Base-by-base conservation (phyloP, 345 rosid genomes). In the Eucalyptus leucophloia region DNA sequence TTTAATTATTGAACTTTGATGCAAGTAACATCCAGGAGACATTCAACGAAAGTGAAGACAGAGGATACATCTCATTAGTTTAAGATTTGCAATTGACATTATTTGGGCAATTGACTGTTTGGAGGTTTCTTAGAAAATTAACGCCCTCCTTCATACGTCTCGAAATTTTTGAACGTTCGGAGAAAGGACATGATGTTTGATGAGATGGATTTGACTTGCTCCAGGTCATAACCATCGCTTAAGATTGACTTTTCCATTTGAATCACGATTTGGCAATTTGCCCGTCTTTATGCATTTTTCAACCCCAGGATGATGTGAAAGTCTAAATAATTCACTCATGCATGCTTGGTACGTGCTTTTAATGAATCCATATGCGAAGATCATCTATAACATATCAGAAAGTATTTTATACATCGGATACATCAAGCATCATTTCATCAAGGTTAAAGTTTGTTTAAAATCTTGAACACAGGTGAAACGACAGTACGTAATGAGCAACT, bases 341-440 rank as follows among this genome's bases (percentile, higher is more conserved):
- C 49, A 47, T 47, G 49, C 49, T 47, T 47, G 49, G 49, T 1
- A 47, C 4, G 0, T 47, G 49, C 13, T 47, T 47, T 47, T 47
- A 47, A 47, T 47, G 49, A 47, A 47, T 45, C 12, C 1, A 1
- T 45, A 45, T 45, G 49, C 1, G 49, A 45, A 45, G 49, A 45
- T 45, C 49, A 40, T 45, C 49, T 10, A 45, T 47, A 0, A 47
- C 49, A 0, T 47, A 47, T 47, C 49, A 47, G 0, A 47, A 47
- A 11, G 49, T 47, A 47, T 47, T 0, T 11, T 47, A 47, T 47
- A 11, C 49, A 47, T 47, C 1, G 12, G 1, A 10, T 47, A 11
- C 13, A 47, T 47, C 13, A 1, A 4, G 1, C 0, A 47, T 47
- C 49, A 47, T 47, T 47, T 47, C 0, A 0, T 47, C 49, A 47